A percentile compares a stretch with the other conserved stretches of the same genome.
Evolutionary conservation across 768 basidiomycete species (phyloP).

Genomic region (Mycena alexandri): DNA sequence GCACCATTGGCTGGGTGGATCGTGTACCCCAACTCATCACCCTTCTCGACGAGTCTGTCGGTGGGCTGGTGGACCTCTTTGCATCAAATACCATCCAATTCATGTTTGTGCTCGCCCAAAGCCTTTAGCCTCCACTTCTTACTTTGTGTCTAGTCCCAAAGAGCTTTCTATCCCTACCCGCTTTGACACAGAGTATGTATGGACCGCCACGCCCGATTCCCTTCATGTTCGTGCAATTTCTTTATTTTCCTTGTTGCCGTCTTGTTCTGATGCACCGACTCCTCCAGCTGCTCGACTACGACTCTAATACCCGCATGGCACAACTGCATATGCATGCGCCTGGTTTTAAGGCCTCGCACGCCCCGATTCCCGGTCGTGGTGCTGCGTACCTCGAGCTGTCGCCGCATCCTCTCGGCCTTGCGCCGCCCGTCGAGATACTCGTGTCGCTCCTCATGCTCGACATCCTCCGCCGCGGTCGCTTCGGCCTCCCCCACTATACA

Average conservation of each 20-base stretch:
- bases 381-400: conserved; percentile 27
- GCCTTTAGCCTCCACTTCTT: conserved; percentile 6
- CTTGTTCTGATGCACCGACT: conserved; percentile 15
- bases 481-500: conserved; percentile 61
- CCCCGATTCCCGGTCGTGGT: conserved; percentile 26
- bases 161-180: conserved; percentile 70
- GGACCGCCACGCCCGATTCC: conserved; percentile 68
- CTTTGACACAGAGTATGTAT: conserved; percentile 72
- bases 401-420: conserved; percentile 29
- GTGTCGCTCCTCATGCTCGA: conserved; percentile 77
- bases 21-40: conserved; percentile 63
- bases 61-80: conserved; percentile 67
- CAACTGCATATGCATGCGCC: conserved; percentile 43
- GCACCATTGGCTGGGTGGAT: conserved; percentile 66
- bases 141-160: conserved; percentile 58
- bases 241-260: not conserved
- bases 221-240: conserved; percentile 57
- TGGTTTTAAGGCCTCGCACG: conserved; percentile 65
- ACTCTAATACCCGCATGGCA: conserved; percentile 60
- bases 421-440: conserved; percentile 15
- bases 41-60: conserved; percentile 64
- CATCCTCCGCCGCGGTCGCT: conserved; percentile 70
- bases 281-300: conserved; percentile 65
- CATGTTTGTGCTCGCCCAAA: conserved; percentile 53
- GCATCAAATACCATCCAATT: conserved; percentile 67